phyloP scores from a whole-genome alignment of 1,139 yeast genomes.

The Arxiozyma slooffiae region DNA sequence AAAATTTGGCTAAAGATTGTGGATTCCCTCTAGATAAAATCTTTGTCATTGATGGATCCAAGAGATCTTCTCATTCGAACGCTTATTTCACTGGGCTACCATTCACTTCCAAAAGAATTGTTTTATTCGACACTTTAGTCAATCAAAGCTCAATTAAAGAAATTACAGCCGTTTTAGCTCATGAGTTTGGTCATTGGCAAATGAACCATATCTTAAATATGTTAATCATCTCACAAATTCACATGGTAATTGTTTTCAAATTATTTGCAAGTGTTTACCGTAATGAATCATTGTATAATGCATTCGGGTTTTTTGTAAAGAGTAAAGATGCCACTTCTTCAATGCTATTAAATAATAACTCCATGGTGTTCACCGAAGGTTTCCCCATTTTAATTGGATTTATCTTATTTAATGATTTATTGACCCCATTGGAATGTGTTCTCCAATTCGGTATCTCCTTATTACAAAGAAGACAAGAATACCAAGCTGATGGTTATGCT shows the following conservation, averaged over 20 bases:
- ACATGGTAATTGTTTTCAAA: conserved; percentile 55
- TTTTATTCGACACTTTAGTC: conserved; percentile 80
- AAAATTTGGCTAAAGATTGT: conserved; percentile 62
- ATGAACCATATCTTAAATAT: conserved; percentile 71
- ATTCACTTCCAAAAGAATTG: conserved; percentile 85
- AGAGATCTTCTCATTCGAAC: conserved; percentile 89
- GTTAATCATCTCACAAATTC: conserved; percentile 54
- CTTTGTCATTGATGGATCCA: conserved; percentile 88
- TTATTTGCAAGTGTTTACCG: conserved; percentile 70
- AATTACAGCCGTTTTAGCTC: conserved; percentile 90
- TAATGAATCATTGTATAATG: conserved; percentile 62
- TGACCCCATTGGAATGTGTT: conserved; percentile 65
- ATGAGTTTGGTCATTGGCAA: conserved; percentile 97
- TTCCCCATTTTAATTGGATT: conserved; percentile 75
- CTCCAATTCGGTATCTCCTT: conserved; percentile 59
- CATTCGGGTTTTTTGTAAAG: conserved; percentile 60
- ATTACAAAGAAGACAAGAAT: conserved; percentile 76
- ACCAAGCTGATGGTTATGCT: conserved; percentile 86
- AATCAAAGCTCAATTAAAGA: conserved; percentile 68
- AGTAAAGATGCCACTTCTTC: conserved; percentile 14
- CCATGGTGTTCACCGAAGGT: conserved; percentile 30
- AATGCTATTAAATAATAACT: conserved; percentile 12
- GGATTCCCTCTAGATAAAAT: conserved; percentile 78
- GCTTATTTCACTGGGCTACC: conserved; percentile 95
- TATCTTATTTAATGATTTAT: conserved; percentile 59